phyloP scores from a whole-genome alignment of 1,284 basidiomycete species.

The Cryptococcus floricola region DNA sequence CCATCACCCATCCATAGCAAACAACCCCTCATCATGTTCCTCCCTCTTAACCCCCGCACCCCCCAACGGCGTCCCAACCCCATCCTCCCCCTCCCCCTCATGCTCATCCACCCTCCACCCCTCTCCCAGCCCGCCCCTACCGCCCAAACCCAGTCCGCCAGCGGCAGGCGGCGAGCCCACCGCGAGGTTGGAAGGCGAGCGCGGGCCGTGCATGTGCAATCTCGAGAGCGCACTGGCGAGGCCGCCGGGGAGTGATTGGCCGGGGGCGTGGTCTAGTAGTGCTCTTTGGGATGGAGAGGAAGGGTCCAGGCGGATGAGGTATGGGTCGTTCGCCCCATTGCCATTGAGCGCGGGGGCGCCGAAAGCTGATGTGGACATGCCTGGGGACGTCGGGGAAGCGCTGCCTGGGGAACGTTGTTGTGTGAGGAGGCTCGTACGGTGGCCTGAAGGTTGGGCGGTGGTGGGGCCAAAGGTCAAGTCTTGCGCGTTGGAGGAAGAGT shows the following conservation, averaged over 20 bases:
- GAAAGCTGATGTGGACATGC: background rate
- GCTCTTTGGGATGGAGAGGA: slow-evolving; percentile 38
- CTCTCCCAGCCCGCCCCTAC: background rate
- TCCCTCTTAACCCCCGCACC: slow-evolving; percentile 10
- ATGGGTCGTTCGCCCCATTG: slow-evolving; percentile 9
- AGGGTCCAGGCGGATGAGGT: slow-evolving; percentile 32
- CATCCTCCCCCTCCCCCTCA: slow-evolving; percentile 6
- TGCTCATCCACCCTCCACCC: background rate
- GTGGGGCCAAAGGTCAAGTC: slow-evolving; percentile 29
- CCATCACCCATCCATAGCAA: slow-evolving; percentile 27
- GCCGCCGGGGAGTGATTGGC: slow-evolving; percentile 47
- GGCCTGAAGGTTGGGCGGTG: slow-evolving; percentile 16
- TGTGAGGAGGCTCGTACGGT: slow-evolving; percentile 32
- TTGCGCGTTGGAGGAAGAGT: slow-evolving; percentile 3
- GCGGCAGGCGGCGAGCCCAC: background rate
- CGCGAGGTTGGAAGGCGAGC: slow-evolving; percentile 1
- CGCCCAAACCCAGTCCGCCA: background rate
- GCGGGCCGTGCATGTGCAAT: slow-evolving; percentile 40
- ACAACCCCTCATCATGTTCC: slow-evolving; percentile 43
- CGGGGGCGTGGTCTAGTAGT: slow-evolving; percentile 46
- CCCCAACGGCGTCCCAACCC: background rate
- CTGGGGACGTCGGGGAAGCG: slow-evolving; percentile 14
- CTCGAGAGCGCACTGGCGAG: slow-evolving; percentile 46
- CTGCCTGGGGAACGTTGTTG: slow-evolving; percentile 30
- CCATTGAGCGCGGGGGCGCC: too few relatives aligned